Base-by-base conservation (phyloP, 2,329 filamentous ascomycete species). In the Pseudogymnoascus sp. region DNA sequence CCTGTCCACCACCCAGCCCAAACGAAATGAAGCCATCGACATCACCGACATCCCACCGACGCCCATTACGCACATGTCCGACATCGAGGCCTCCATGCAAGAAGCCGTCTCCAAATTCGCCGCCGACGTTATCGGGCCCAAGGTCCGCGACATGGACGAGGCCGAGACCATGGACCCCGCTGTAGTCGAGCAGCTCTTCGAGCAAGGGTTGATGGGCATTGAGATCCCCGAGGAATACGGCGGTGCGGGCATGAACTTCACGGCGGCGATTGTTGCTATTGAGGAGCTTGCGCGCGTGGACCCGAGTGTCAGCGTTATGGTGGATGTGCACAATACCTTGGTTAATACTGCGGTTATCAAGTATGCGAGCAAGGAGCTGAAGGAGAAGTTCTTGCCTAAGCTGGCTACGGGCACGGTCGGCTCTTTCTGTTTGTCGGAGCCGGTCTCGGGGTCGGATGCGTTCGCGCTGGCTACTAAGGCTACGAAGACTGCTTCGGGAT, bases 221-320 rank as follows among this genome's bases (percentile, higher is more conserved):
- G 94, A 99, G 79, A 96, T 99, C 64, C 93, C 94, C 14, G 94
- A 99, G 77, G 92, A 97, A 76, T 99, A 88, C 74, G 94, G 94
- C 65, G 94, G 94, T 65, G 91, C 93, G 0, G 94, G 92, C 69
- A 97, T 99, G 94, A 97, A 97, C 83, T 99, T 99, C 78, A 97
- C 94, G 0, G 81, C 92, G 0, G 93, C 92, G 65, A 96, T 99
- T 73, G 88, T 99, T 50, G 93, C 91, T 28, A 99, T 99, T 70
- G 94, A 99, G 78, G 94, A 99, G 81, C 81, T 99, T 65, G 94
- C 94, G 0, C 85, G 92, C 63, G 90, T 96, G 16, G 94, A 99
- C 73, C 94, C 94, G 42, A 95, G 90, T 68, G 94, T 99, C 66
- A 93, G 90, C 72, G 94, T 99, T 66, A 78, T 99, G 80, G 91